Conservation (phyloP, 2,329 filamentous ascomycete genomes). For the Corinectria fuckeliana region DNA sequence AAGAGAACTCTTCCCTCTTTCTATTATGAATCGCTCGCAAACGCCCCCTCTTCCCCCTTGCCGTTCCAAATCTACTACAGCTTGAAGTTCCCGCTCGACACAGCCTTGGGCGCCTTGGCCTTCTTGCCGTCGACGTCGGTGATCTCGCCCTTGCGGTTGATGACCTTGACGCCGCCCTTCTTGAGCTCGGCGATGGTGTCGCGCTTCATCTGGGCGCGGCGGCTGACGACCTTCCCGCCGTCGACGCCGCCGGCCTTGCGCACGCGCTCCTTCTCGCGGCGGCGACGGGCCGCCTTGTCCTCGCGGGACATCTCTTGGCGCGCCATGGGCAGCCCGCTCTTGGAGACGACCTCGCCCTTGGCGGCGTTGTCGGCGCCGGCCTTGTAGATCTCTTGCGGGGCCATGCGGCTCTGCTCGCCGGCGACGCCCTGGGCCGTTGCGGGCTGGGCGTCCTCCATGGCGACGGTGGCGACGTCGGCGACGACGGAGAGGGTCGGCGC, state of each 20-base stretch:
- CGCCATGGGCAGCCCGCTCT: conserved; percentile 78
- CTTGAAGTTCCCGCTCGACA: conserved; percentile 66
- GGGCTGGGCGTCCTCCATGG: conserved; percentile 95
- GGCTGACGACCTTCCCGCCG: conserved; percentile 57
- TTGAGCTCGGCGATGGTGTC: conserved; percentile 71
- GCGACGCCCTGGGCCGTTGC: conserved; percentile 77
- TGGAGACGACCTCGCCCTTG: conserved; percentile 76
- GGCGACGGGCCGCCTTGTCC: conserved; percentile 77
- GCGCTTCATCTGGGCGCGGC: conserved; percentile 58
- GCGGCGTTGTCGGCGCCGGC: conserved; percentile 68
- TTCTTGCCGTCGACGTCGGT: conserved; percentile 84
- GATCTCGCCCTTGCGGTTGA: conserved; percentile 87
- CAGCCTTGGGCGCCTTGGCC: conserved; percentile 60
- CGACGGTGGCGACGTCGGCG: conserved; percentile 86
- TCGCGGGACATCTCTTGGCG: conserved; percentile 88
- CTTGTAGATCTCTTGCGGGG: conserved; percentile 92
- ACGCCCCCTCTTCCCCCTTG: conserved; percentile 12
- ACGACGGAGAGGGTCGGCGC: conserved; percentile 86
- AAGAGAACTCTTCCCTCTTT: conserved; percentile 22
- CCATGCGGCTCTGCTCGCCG: conserved; percentile 75
- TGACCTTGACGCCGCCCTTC: conserved; percentile 88
- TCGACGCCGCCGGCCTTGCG: conserved; percentile 66
- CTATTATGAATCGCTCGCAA: conserved; percentile 34
- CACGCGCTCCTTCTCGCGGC: conserved; percentile 85
- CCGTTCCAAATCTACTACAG: conserved; percentile 52